These are phyloP conservation scores for Botrytis medusae DNA, from an alignment of 2,329 filamentous ascomycete genomes.

Conservation along the genomic window DNA sequence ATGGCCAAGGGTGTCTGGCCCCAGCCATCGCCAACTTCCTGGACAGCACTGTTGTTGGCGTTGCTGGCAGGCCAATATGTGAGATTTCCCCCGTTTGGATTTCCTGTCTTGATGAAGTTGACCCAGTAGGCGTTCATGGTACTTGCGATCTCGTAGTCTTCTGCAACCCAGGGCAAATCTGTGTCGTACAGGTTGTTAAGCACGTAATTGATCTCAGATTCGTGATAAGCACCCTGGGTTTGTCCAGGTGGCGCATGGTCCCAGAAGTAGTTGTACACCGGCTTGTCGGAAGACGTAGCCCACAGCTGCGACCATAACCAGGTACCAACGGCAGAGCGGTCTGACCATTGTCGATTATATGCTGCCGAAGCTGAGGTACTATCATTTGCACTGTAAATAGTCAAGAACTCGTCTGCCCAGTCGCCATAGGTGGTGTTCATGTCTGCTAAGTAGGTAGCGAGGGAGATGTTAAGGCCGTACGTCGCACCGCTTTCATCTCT, in stretches of 20 bases:
- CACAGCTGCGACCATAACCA: background rate
- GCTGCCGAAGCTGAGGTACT: background rate
- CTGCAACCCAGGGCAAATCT: constrained; percentile 32
- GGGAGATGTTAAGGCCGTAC: constrained; percentile 39
- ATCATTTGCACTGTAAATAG: background rate
- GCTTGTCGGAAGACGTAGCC: constrained; percentile 29
- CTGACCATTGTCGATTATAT: constrained; percentile 25
- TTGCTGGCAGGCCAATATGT: background rate
- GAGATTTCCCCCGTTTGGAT: constrained; percentile 56
- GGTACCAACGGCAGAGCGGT: background rate
- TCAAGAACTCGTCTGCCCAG: background rate
- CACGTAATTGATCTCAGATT: constrained; percentile 39
- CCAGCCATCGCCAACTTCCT: background rate
- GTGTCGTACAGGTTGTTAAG: constrained; percentile 39
- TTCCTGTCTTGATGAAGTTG: constrained; percentile 64
- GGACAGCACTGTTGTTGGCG: background rate
- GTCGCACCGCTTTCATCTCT: constrained; percentile 27
- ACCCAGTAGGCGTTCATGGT: constrained; percentile 67
- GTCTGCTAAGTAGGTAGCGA: constrained; percentile 33
- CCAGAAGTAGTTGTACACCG: constrained; percentile 39
- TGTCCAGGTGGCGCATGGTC: constrained; percentile 36
- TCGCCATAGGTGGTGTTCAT: constrained; percentile 11
- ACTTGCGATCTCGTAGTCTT: constrained; percentile 36
- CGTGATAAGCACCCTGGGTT: constrained; percentile 36
- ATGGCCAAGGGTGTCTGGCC: background rate